These are phyloP conservation scores for Circinella minor DNA, from an alignment of 371 early-diverging fungal genomes.

Conservation along the genomic window DNA sequence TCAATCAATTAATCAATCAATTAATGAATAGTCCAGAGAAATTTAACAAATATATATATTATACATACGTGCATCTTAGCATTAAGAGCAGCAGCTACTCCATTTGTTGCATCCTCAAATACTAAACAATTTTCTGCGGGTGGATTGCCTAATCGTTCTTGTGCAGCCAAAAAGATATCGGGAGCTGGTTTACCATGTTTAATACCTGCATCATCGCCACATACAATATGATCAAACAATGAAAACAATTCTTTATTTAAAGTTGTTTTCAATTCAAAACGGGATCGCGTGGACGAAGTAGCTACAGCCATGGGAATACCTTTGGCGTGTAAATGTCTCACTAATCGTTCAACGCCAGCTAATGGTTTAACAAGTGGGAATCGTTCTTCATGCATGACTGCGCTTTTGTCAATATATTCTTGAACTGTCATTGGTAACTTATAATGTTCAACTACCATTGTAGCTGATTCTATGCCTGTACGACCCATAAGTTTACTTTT, in stretches of 20 bases:
- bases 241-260: conserved; percentile 75
- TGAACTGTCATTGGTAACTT: conserved; percentile 80
- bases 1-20: too few species aligned
- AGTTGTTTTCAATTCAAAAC: conserved; percentile 76
- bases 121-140: conserved; percentile 77
- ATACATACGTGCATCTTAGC: conserved; percentile 78
- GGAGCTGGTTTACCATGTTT: conserved; percentile 88
- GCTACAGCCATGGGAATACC: conserved; percentile 90
- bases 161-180: conserved; percentile 86
- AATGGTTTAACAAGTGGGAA: conserved; percentile 70
- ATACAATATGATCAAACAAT: conserved; percentile 80
- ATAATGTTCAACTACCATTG: conserved; percentile 67
- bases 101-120: conserved; percentile 91
- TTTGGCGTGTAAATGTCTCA: conserved; percentile 76
- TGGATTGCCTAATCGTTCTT: conserved; percentile 50
- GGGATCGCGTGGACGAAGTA: conserved; percentile 77
- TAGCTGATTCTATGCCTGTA: conserved; percentile 68
- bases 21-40: too few species aligned
- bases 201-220: conserved; percentile 87
- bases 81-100: conserved; percentile 81
- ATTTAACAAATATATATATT: not conserved
- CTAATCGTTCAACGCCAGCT: conserved; percentile 77
- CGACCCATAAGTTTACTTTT: conserved; percentile 87
- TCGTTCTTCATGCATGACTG: conserved; percentile 48
- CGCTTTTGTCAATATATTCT: conserved; percentile 67